Evolutionary conservation across 1,284 basidiomycete genomes (phyloP).

Genomic region (Cerioporus squamosus): DNA sequence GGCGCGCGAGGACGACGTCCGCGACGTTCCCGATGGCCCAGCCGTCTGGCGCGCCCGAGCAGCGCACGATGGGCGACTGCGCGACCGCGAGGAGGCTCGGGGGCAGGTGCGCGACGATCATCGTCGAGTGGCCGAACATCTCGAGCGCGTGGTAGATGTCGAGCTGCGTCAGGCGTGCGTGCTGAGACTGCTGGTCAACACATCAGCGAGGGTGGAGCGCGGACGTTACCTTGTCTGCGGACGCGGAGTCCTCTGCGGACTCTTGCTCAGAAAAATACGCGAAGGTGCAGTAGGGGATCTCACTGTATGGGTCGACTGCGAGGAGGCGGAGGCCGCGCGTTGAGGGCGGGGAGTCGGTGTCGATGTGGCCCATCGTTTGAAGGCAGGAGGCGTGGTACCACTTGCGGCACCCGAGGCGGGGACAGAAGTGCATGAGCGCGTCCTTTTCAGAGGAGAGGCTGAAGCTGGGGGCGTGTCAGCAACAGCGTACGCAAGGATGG

Average conservation of each 20-base stretch:
- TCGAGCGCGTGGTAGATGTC: constrained; percentile 6
- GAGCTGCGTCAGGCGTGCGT: neutral
- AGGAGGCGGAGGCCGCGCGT: constrained; percentile 27
- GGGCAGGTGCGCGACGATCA: constrained; percentile 22
- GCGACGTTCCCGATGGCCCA: constrained; percentile 32
- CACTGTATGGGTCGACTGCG: constrained; percentile 24
- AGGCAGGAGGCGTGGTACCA: constrained; percentile 33
- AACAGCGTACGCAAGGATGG: neutral
- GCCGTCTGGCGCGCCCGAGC: constrained; percentile 7
- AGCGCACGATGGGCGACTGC: constrained; percentile 29
- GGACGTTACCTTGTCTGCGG: neutral
- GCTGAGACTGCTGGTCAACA: too few relatives aligned
- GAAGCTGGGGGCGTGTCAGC: too few relatives aligned
- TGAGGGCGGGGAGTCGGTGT: neutral
- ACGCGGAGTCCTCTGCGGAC: neutral
- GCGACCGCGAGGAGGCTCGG: constrained; percentile 25
- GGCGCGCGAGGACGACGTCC: constrained; percentile 33
- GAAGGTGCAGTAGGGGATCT: constrained; percentile 9
- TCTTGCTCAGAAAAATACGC: constrained; percentile 18
- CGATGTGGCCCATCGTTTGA: neutral
- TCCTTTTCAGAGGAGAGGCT: neutral
- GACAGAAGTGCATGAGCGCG: constrained; percentile 32
- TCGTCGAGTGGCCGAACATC: constrained; percentile 7
- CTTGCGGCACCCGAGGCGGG: constrained; percentile 23
- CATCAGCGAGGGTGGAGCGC: neutral